Conservation (phyloP, 768 basidiomycete genomes). For the Hortiboletus flavorubellus region DNA sequence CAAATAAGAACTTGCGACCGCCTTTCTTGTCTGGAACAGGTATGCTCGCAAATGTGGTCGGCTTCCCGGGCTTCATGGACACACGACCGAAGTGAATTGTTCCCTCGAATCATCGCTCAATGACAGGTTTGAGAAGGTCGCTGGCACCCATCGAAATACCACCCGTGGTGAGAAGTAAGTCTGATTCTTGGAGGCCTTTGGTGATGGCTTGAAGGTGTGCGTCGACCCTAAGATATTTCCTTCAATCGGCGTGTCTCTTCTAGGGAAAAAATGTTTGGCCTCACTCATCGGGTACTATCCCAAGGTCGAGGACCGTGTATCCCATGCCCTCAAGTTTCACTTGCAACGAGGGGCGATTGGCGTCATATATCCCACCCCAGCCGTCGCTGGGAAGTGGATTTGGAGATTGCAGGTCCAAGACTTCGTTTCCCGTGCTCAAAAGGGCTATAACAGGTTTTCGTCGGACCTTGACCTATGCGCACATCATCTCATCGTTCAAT, state of each 20-base stretch:
- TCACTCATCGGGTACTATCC: conserved; percentile 75
- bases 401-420: conserved; percentile 56
- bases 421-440: conserved; percentile 84
- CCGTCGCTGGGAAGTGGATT: conserved; percentile 31
- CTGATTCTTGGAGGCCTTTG: conserved; percentile 57
- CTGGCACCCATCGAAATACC: conserved; percentile 91
- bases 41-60: conserved; percentile 85
- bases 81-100: conserved; percentile 85
- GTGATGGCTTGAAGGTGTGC: conserved; percentile 57
- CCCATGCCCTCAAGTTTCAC: conserved; percentile 70
- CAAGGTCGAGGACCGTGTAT: conserved; percentile 75
- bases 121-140: conserved; percentile 84
- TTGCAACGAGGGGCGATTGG: conserved; percentile 77
- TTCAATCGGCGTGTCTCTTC: background rate
- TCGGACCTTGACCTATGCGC: conserved; percentile 58
- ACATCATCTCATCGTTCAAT: background rate
- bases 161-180: conserved; percentile 80
- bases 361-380: conserved; percentile 81
- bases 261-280: conserved; percentile 9
- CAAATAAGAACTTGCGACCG: conserved; percentile 66
- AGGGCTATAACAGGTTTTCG: conserved; percentile 75
- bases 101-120: conserved; percentile 74
- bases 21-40: conserved; percentile 37
- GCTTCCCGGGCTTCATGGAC: conserved; percentile 80
- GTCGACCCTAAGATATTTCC: conserved; percentile 39